A percentile compares a stretch with the other conserved stretches of the same genome.
Conservation (phyloP, 2,329 filamentous ascomycete species). For the Aureobasidium leucospermi region DNA sequence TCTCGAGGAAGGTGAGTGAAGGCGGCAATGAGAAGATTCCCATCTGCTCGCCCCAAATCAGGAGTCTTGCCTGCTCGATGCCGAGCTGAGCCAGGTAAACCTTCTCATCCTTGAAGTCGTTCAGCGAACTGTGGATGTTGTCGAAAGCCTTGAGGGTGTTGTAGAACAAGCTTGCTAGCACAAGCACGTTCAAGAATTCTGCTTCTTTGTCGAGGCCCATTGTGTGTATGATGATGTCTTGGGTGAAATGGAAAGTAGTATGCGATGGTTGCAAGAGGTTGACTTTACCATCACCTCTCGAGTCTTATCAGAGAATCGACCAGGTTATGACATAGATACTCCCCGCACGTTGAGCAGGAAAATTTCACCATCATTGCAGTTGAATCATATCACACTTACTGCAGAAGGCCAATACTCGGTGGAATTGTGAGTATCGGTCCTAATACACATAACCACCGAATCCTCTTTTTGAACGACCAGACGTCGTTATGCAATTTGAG, state of each 20-base stretch:
- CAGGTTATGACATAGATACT: slow-evolving; percentile 9
- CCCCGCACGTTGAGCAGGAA: slow-evolving; percentile 12
- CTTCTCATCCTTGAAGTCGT: slow-evolving; percentile 37
- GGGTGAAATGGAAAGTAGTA: background rate
- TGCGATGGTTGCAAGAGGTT: background rate
- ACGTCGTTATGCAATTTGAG: too few species aligned
- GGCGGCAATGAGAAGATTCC: slow-evolving; percentile 39
- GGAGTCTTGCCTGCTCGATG: slow-evolving; percentile 40
- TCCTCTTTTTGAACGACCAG: background rate
- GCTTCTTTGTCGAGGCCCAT: slow-evolving; percentile 10
- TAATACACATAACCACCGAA: slow-evolving; percentile 1
- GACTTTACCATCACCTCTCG: background rate
- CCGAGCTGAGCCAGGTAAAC: slow-evolving; percentile 37
- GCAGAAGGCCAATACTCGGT: slow-evolving; percentile 14
- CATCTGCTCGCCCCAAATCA: slow-evolving; percentile 42
- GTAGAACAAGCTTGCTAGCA: slow-evolving; percentile 39
- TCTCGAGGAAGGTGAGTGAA: slow-evolving; percentile 39
- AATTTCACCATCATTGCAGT: slow-evolving; percentile 9
- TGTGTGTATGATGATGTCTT: background rate
- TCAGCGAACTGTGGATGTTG: slow-evolving; percentile 36
- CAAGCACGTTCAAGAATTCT: slow-evolving; percentile 33
- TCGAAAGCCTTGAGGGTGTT: slow-evolving; percentile 42
- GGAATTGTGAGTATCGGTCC: slow-evolving; percentile 6
- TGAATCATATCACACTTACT: slow-evolving; percentile 2
- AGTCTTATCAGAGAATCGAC: background rate